phyloP scores from a whole-genome alignment of 1,284 basidiomycete genomes.

The Hymenochaete sp. region DNA sequence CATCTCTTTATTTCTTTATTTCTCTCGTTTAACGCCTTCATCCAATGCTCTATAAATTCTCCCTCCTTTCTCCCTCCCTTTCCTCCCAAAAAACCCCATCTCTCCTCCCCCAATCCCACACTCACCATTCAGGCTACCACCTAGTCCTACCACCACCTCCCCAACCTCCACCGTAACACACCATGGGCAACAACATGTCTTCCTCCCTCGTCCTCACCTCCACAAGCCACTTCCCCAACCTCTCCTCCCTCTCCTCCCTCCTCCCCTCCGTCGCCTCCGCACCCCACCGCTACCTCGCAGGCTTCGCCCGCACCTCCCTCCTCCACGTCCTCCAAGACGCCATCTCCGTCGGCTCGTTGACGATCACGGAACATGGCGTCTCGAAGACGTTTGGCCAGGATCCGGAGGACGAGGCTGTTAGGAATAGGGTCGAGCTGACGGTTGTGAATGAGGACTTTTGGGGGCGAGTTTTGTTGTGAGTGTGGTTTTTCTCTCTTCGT shows the following conservation, averaged over 20 bases:
- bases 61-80: background rate
- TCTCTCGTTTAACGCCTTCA: background rate
- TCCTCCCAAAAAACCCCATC: background rate
- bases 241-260: conserved; percentile 1
- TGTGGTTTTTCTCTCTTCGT: too few relatives aligned
- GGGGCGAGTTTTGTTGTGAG: conserved; percentile 64
- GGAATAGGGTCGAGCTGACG: conserved; percentile 55
- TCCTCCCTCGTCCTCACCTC: background rate
- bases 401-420: too few relatives aligned
- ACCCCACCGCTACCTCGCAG: conserved; percentile 3
- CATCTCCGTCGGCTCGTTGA: conserved; percentile 51
- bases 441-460: conserved; percentile 72
- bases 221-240: background rate
- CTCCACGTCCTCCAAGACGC: conserved; percentile 49
- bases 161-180: background rate
- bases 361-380: conserved; percentile 52
- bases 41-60: conserved; percentile 4
- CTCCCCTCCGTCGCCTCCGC: conserved; percentile 2
- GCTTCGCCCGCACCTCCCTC: conserved; percentile 42
- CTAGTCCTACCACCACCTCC: background rate
- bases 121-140: background rate
- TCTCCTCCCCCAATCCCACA: background rate
- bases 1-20: too few relatives aligned
- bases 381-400: conserved; percentile 40
- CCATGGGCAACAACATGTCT: background rate